Conservation (phyloP, 208 protist genomes). For the Phytomonas sp. region DNA sequence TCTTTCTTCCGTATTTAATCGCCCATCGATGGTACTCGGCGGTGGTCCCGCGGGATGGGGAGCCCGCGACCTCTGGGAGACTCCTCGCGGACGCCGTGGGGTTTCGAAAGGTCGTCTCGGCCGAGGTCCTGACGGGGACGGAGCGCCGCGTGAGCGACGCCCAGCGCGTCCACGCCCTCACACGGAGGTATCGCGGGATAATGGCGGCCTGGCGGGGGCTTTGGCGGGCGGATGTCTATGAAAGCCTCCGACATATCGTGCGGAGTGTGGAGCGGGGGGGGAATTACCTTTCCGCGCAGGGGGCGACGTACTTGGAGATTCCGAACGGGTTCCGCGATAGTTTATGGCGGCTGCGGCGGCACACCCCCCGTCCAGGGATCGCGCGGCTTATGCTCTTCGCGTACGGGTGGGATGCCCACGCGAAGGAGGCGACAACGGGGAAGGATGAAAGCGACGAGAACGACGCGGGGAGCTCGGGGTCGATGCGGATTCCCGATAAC, state of each 20-base stretch:
- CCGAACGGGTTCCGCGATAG: conserved; percentile 61
- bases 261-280: conserved; percentile 35
- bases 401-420: conserved; percentile 34
- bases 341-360: conserved; percentile 62
- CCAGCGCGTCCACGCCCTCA: conserved; percentile 19
- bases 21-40: conserved; percentile 57
- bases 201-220: conserved; percentile 50
- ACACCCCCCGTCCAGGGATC: conserved; percentile 45
- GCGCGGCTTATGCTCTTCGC: conserved; percentile 56
- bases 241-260: conserved; percentile 37
- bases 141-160: conserved; percentile 15
- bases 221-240: conserved; percentile 65
- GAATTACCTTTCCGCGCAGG: conserved; percentile 36
- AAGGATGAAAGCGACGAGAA: conserved; percentile 23
- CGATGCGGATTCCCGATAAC: conserved; percentile 30
- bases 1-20: conserved; percentile 67
- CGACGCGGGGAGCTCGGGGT: conserved; percentile 24
- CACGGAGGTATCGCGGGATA: conserved; percentile 27
- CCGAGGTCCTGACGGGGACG: conserved; percentile 42
- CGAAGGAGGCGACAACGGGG: not conserved
- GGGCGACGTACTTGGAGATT: conserved; percentile 37
- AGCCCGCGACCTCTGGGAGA: not conserved
- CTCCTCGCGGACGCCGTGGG: not conserved
- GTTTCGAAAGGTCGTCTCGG: conserved; percentile 44
- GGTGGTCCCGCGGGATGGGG: conserved; percentile 5